Evolutionary conservation across 2,329 filamentous ascomycete genomes (phyloP), one percentile per base, ranked within the genome.

Genomic region (Phaeoacremonium minimum): DNA sequence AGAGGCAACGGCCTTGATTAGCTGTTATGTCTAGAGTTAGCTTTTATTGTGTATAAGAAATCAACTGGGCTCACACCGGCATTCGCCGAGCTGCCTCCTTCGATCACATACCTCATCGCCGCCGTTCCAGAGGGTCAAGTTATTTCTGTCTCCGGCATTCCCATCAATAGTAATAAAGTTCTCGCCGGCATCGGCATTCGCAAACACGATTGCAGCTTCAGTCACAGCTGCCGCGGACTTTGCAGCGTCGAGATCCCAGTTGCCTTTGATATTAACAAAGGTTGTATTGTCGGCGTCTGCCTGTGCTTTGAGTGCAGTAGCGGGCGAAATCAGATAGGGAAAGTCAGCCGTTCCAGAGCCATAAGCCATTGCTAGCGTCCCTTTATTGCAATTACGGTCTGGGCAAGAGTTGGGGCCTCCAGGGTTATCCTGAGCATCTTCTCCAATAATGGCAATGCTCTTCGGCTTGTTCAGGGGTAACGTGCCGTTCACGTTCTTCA

Each of bases 321-420:
- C 72, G 0, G 90, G 90, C 16, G 85, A 77, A 18, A 94, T 66
- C 2, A 95, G 71, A 50, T 93, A 94, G 4, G 85, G 83, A 42
- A 88, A 90, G 16, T 94, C 79, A 4, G 87, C 87, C 0, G 87
- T 80, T 3, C 90, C 90, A 8, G 85, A 91, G 11, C 90, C 90
- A 87, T 88, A 95, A 7, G 88, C 90, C 35, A 83, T 83, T 3
- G 77, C 87, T 7, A 95, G 67, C 1, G 88, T 93, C 3, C 87
- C 89, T 42, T 83, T 78, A 52, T 94, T 91, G 59, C 90, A 95
- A 33, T 75, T 81, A 30, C 87, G 77, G 53, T 95, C 87, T 2
- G 61, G 47, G 55, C 90, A 96, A 5, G 70, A 70, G 51, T 95
- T 95, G 4, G 83, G 77, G 0, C 87, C 88, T 11, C 77, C 80